phyloP scores from a whole-genome alignment of 106 monocot genomes.

The Platanthera guangdongensis region DNA sequence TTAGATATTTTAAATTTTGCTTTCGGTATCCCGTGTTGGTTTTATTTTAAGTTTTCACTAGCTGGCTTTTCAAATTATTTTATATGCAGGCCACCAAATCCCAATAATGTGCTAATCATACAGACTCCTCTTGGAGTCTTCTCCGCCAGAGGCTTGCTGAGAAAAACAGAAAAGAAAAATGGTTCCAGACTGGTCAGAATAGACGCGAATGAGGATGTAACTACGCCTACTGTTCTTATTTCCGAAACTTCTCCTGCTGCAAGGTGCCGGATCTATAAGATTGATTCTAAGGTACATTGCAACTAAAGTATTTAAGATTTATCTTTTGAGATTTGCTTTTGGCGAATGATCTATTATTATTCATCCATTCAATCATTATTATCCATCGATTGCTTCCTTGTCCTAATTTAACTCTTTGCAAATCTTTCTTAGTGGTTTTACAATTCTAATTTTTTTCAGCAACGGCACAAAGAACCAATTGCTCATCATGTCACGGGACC shows the following conservation, averaged over 20 bases:
- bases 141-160: conserved; percentile 54
- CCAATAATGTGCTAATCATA: conserved; percentile 73
- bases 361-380: neutral
- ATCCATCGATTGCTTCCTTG: neutral
- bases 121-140: conserved; percentile 52
- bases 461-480: conserved; percentile 39
- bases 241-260: conserved; percentile 44
- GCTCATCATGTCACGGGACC: conserved; percentile 60
- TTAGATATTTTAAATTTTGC: neutral
- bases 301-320: neutral
- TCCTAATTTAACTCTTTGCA: neutral
- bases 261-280: conserved; percentile 48
- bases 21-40: neutral
- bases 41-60: neutral
- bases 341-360: neutral
- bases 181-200: conserved; percentile 47
- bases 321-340: neutral
- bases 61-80: neutral
- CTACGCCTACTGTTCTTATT: conserved; percentile 6
- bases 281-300: conserved; percentile 29
- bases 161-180: conserved; percentile 40
- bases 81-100: conserved; percentile 59
- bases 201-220: conserved; percentile 21
- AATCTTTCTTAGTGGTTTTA: neutral
- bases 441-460: conserved; percentile 22